These are phyloP conservation scores for Bromus sterilis DNA, from an alignment of 176 grass and related monocot species.

Conservation along the genomic window DNA sequence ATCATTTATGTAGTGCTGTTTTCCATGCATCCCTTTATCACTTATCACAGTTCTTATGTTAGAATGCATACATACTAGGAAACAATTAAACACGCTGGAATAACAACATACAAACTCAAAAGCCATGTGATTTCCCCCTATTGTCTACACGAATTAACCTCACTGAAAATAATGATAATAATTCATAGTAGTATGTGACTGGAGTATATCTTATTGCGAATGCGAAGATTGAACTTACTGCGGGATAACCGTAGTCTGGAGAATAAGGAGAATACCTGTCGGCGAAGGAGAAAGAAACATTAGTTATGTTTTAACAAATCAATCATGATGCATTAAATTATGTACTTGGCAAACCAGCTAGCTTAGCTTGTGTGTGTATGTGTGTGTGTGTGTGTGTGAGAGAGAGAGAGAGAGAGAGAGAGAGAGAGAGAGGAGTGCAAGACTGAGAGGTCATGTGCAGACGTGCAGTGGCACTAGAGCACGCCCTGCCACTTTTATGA, in stretches of 20 bases:
- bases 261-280: conserved; percentile 84
- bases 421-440: not conserved
- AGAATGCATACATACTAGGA: not conserved
- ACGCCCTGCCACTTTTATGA: conserved; percentile 25
- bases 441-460: conserved; percentile 20
- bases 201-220: not conserved
- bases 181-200: not conserved
- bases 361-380: not conserved
- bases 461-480: conserved; percentile 30
- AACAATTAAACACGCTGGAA: not conserved
- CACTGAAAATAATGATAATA: not conserved
- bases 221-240: conserved; percentile 41
- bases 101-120: not conserved
- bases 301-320: not conserved
- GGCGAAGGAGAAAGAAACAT: conserved; percentile 18
- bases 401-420: conserved; percentile 1
- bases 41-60: not conserved
- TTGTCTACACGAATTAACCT: not conserved
- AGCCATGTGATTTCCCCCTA: not conserved
- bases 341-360: not conserved
- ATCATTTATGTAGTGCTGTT: not conserved
- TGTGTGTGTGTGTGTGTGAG: not conserved
- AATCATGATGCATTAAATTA: not conserved
- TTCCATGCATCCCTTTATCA: not conserved
- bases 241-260: conserved; percentile 59